Evolutionary conservation across 2,329 filamentous ascomycete genomes (phyloP).

Genomic region (Botrytis galanthina): DNA sequence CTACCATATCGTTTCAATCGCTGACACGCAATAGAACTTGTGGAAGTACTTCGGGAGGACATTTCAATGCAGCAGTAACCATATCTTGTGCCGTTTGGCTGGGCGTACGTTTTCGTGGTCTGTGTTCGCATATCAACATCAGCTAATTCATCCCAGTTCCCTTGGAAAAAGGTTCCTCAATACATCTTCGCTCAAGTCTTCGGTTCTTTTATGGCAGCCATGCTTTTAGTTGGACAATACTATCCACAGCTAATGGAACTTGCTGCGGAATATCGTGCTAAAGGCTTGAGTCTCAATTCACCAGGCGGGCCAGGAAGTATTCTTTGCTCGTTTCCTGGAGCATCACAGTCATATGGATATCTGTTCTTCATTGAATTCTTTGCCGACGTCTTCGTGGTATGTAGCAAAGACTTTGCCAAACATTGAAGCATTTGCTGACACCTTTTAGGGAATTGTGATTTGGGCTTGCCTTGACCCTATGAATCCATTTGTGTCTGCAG

Average conservation of each 20-base stretch:
- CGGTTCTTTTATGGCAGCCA: constrained; percentile 54
- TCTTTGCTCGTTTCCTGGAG: constrained; percentile 52
- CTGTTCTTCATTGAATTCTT: constrained; percentile 60
- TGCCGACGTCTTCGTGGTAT: constrained; percentile 52
- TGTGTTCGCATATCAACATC: background rate
- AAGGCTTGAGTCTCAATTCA: constrained; percentile 43
- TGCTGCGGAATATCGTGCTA: constrained; percentile 35
- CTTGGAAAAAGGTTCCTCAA: constrained; percentile 55
- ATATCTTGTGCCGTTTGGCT: constrained; percentile 51
- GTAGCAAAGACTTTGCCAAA: background rate
- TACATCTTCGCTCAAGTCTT: constrained; percentile 58
- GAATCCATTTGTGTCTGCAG: constrained; percentile 53
- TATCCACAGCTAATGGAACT: constrained; percentile 49
- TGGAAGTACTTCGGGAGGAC: constrained; percentile 52
- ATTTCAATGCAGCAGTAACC: constrained; percentile 54
- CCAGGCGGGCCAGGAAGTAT: constrained; percentile 53
- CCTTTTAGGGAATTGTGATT: constrained; percentile 47
- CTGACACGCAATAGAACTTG: constrained; percentile 40
- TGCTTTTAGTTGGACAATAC: constrained; percentile 57
- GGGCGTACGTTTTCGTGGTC: constrained; percentile 38
- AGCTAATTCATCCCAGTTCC: constrained; percentile 42
- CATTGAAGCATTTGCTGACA: constrained; percentile 11
- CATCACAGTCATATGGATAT: constrained; percentile 52
- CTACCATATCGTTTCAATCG: background rate
- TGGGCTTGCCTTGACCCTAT: constrained; percentile 57